Conservation (phyloP, 2,329 filamentous ascomycete genomes). For the Pseudogymnoascus sp. region DNA sequence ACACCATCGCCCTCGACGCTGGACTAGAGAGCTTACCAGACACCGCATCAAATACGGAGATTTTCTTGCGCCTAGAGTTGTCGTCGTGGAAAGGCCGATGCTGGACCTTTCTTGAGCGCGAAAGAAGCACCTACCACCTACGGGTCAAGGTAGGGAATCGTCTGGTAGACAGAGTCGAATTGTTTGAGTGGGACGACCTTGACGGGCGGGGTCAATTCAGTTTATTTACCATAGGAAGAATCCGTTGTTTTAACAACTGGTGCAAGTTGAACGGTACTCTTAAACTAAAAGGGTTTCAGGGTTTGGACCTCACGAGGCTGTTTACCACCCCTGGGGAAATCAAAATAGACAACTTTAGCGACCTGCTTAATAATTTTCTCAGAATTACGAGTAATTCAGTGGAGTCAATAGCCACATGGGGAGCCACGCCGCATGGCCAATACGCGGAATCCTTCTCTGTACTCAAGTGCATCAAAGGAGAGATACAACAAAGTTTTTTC, state of each 20-base stretch:
- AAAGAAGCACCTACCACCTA: neutral
- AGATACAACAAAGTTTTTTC: neutral
- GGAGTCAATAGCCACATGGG: neutral
- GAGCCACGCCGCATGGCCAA: neutral
- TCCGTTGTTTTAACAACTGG: neutral
- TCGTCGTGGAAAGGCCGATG: constrained; percentile 2
- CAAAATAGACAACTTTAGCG: neutral
- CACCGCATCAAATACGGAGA: neutral
- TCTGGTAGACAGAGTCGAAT: neutral
- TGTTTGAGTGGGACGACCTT: neutral
- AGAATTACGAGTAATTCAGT: neutral
- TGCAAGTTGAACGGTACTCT: neutral
- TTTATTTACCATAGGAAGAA: neutral
- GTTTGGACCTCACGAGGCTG: neutral
- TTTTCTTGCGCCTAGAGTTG: neutral
- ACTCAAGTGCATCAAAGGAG: neutral
- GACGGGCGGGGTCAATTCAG: neutral
- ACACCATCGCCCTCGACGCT: constrained; percentile 10
- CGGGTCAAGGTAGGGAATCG: neutral
- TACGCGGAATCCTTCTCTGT: neutral
- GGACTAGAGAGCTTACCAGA: neutral
- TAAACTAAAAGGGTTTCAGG: neutral
- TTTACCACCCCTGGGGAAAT: neutral
- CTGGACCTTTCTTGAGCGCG: constrained; percentile 4
- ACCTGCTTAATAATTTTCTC: neutral